Evolutionary conservation across 2,329 filamentous ascomycete species (phyloP).

Genomic region (Calonectria crousiana): DNA sequence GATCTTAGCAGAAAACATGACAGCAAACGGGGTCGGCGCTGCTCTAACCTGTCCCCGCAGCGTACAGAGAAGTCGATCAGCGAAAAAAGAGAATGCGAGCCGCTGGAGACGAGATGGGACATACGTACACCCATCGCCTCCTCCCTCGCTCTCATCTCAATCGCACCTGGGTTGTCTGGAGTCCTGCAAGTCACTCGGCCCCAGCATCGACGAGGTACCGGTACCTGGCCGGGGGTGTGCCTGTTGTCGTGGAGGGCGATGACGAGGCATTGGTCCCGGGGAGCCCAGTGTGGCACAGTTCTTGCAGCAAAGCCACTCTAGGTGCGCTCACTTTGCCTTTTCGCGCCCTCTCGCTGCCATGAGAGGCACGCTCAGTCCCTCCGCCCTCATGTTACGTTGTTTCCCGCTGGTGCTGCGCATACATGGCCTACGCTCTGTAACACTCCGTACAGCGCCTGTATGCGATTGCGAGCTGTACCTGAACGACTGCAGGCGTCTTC

Average conservation of each 20-base stretch:
- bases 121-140: slow-evolving; percentile 20
- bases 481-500: background rate
- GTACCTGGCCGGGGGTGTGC: slow-evolving; percentile 43
- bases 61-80: slow-evolving; percentile 15
- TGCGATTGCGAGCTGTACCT: background rate
- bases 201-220: slow-evolving; percentile 39
- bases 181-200: slow-evolving; percentile 41
- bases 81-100: slow-evolving; percentile 10
- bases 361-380: background rate
- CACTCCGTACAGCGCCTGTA: background rate
- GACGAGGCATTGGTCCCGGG: slow-evolving; percentile 53
- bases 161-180: background rate
- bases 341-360: slow-evolving; percentile 18
- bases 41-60: slow-evolving; percentile 14
- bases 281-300: slow-evolving; percentile 43
- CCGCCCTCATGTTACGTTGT: slow-evolving; percentile 8
- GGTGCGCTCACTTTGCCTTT: slow-evolving; percentile 17
- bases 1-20: slow-evolving; percentile 15
- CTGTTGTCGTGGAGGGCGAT: slow-evolving; percentile 48
- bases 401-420: background rate
- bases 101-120: slow-evolving; percentile 7
- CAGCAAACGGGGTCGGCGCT: slow-evolving; percentile 6
- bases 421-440: background rate
- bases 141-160: background rate
- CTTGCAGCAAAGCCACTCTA: slow-evolving; percentile 38